Conservation (phyloP, 805 yeast species). For the Ogataea nonfermentans region DNA sequence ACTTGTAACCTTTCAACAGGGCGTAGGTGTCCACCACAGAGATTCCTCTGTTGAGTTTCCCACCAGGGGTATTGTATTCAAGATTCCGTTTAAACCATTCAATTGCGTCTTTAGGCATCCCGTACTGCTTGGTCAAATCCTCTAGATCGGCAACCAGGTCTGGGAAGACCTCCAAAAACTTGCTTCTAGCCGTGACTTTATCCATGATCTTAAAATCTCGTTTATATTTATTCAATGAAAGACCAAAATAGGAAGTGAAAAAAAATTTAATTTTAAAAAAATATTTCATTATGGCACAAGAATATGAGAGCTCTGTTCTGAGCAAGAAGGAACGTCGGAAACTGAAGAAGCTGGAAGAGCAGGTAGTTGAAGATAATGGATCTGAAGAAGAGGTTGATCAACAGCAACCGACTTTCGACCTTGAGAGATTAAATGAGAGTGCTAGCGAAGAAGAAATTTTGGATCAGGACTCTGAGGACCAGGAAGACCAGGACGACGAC, state of each 20-base stretch:
- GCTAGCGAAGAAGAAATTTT: constrained; percentile 31
- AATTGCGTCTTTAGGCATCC: constrained; percentile 83
- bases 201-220: constrained; percentile 26
- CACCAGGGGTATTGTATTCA: constrained; percentile 91
- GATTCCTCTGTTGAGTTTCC: constrained; percentile 93
- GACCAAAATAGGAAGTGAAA: constrained; percentile 6
- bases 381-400: constrained; percentile 34
- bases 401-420: constrained; percentile 35
- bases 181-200: constrained; percentile 44
- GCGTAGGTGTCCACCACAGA: constrained; percentile 93
- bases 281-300: constrained; percentile 5
- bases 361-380: constrained; percentile 29
- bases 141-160: constrained; percentile 72
- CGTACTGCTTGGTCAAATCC: constrained; percentile 59
- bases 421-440: constrained; percentile 25
- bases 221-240: neutral
- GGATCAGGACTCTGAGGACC: constrained; percentile 37
- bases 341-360: constrained; percentile 15
- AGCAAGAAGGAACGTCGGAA: constrained; percentile 56
- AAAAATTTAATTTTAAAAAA: constrained; percentile 10
- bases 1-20: constrained; percentile 62
- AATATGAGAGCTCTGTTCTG: constrained; percentile 47
- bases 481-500: constrained; percentile 57
- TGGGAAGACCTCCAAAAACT: constrained; percentile 70
- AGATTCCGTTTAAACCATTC: constrained; percentile 77